Evolutionary conservation across 495 filamentous ascomycete species (phyloP), one percentile per base, ranked within the genome.

Genomic region (Aspergillus bertholletiae): DNA sequence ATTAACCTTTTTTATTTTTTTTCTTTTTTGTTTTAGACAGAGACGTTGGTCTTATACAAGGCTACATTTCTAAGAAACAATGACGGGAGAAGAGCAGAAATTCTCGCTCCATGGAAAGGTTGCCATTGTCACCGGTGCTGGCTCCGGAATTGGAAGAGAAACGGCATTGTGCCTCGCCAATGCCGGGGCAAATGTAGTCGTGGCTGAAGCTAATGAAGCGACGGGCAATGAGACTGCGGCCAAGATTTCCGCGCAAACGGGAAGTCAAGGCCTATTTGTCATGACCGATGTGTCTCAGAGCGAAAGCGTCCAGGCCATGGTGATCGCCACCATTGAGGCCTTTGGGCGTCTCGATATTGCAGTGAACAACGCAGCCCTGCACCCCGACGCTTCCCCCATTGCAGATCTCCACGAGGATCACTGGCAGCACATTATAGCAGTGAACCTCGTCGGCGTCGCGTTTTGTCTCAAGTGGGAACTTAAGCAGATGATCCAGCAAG

Each of bases 131-230:
- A 76, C 75, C 0, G 73, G 74, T 46, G 77, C 53, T 4, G 65
- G 59, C 32, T 68, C 69, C 34, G 77, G 77, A 15, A 74, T 79
- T 18, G 77, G 77, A 54, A 74, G 75, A 60, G 71, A 67, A 1
- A 74, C 65, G 28, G 73, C 75, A 15, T 57, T 57, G 5, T 58
- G 70, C 1, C 69, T 76, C 51, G 53, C 70, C 7, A 60, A 63
- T 40, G 71, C 69, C 23, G 73, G 73, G 22, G 73, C 69, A 27
- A 73, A 63, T 45, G 70, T 80, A 15, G 70, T 73, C 0, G 65
- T 80, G 46, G 76, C 69, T 34, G 77, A 80, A 49, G 56, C 78
- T 26, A n/a, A n/a, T n/a, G 66, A 71, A 49, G 61, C 65, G 5
- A 59, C 66, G 5, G 70, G 67, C 12, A 50, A 59, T 24, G 62